Evolutionary conservation across 306 rosid species (phyloP).

Genomic region (Glycyrrhiza uralensis): DNA sequence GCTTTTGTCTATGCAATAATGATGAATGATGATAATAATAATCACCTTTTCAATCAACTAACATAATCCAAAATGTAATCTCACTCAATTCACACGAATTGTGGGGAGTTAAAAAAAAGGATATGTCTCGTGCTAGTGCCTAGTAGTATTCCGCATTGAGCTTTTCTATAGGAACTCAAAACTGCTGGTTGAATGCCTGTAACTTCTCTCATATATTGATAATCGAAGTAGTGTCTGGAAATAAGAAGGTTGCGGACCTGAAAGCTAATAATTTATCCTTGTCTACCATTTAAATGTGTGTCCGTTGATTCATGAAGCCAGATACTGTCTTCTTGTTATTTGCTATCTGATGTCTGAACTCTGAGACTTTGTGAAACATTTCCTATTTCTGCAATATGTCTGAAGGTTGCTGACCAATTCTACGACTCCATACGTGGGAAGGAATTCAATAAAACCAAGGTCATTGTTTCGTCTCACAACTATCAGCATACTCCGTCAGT

Average conservation of each 20-base stretch:
- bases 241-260: neutral
- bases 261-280: neutral
- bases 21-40: no score
- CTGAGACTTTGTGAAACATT: conserved; percentile 21
- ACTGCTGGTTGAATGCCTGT: conserved; percentile 16
- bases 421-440: conserved; percentile 57
- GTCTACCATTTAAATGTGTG: neutral
- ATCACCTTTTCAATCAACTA: neutral
- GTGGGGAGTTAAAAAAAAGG: neutral
- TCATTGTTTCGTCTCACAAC: conserved; percentile 94
- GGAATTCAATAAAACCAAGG: conserved; percentile 56
- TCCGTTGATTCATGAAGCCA: neutral
- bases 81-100: neutral
- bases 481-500: conserved; percentile 74
- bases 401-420: conserved; percentile 81
- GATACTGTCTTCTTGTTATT: conserved; percentile 5
- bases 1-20: neutral
- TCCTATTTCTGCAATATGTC: conserved; percentile 29
- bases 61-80: neutral
- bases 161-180: neutral
- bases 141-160: neutral
- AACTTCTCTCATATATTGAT: neutral
- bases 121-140: neutral
- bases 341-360: conserved; percentile 16
- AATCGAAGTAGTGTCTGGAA: conserved; percentile 10